phyloP scores from a whole-genome alignment of 176 grass and related monocot species.

The Aechmea fasciata region DNA sequence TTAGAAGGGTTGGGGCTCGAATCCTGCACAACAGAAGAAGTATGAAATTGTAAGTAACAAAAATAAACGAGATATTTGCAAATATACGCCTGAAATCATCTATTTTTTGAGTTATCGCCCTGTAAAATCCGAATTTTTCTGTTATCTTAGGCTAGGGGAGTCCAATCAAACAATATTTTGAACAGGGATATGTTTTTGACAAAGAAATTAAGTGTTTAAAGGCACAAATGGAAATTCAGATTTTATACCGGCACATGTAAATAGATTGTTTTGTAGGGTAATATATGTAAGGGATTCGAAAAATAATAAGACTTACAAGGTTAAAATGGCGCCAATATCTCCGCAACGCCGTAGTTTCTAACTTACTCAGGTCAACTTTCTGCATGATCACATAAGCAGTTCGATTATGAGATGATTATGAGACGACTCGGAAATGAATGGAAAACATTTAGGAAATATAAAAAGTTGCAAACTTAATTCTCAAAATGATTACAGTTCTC shows the following conservation, averaged over 20 bases:
- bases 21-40: slow-evolving; percentile 24
- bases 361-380: slow-evolving; percentile 87
- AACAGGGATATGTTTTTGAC: no score
- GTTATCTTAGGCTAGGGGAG: no score
- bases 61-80: background rate
- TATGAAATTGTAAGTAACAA: background rate
- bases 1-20: slow-evolving; percentile 62
- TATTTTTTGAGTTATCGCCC: no score
- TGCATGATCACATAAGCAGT: slow-evolving; percentile 11
- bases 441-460: background rate
- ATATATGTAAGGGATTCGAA: background rate
- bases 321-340: slow-evolving; percentile 89
- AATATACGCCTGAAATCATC: no score
- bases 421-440: background rate
- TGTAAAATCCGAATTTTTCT: no score
- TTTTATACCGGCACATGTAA: no score
- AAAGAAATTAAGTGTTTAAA: no score
- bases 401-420: background rate
- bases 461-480: background rate
- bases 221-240: no score
- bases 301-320: slow-evolving; percentile 35
- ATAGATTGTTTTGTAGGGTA: background rate
- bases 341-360: slow-evolving; percentile 68
- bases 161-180: no score
- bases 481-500: background rate